Evolutionary conservation across 768 basidiomycete genomes (phyloP), one percentile per base, ranked within the genome.

Genomic region (Gelatoporia subvermispora): DNA sequence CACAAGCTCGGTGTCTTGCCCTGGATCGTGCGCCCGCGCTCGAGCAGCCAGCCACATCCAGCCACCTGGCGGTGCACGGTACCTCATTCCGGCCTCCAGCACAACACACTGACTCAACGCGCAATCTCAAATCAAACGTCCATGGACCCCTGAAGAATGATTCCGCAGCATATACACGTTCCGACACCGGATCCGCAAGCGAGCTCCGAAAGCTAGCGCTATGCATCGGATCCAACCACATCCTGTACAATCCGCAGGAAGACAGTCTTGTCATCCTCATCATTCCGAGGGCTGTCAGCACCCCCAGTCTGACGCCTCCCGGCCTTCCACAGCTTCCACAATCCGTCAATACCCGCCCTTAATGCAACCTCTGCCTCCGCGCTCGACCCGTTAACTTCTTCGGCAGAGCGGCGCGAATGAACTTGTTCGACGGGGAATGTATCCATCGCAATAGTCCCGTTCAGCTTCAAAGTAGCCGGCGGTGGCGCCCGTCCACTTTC

Each of bases 241-340:
- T 62, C 57, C 48, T 50, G 65, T 39, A 72, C 72, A 42, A 67
- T 60, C 43, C 55, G 60, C 45, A 72, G 49, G 56, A 72, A 72
- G 37, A 47, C 38, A n/a, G 47, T 58, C 22, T 50, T 62, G 31
- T 59, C 63, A 18, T 58, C 59, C 21, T 54, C 60, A 8, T 51
- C 57, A 0, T 36, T 37, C 13, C 41, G 15, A 3, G 41, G 20
- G 20, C 39, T 47, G 25, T 20, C 41, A 18, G 34, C 10, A 8
- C 25, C 43, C 41, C 28, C 39, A 10, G 40, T 21, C 18, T 13
- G 25, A 16, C 49, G 38, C 35, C 40, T 41, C 1, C 39, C 45
- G 39, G 43, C 35, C 23, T 63, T 67, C 23, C 71, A 65, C 9
- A 72, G 57, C 59, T 67, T 77, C 84, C 85, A 86, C 18, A 88